Conservation (phyloP, 2,329 filamentous ascomycete genomes). For the Neonectria coccinea region DNA sequence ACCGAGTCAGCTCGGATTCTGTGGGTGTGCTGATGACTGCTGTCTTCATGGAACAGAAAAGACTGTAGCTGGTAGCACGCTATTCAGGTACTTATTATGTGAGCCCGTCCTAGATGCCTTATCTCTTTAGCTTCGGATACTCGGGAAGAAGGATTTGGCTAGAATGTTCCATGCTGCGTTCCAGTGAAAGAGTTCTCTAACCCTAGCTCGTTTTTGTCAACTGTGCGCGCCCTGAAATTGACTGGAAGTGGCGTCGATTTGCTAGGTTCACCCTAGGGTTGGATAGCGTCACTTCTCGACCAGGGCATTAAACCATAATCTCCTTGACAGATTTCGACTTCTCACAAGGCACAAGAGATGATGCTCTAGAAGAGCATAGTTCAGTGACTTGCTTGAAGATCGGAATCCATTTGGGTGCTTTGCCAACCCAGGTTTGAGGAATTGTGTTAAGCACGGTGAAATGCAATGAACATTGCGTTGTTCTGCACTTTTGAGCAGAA, state of each 20-base stretch:
- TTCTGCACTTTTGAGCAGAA: too few species aligned
- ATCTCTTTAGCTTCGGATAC: background rate
- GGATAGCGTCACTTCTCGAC: background rate
- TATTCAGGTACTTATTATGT: background rate
- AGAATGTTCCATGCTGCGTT: background rate
- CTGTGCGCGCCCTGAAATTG: slow-evolving; percentile 2
- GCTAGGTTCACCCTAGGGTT: background rate
- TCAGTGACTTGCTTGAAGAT: too few species aligned
- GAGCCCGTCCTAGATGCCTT: background rate
- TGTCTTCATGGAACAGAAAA: background rate
- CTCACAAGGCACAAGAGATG: background rate
- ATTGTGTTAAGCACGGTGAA: too few species aligned
- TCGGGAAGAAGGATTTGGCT: background rate
- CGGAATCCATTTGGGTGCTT: too few species aligned
- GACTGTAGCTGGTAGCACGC: background rate
- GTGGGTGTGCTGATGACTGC: background rate
- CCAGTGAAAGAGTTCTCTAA: background rate
- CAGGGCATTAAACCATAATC: background rate
- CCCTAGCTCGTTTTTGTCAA: background rate
- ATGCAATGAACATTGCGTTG: too few species aligned
- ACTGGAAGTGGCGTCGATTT: background rate
- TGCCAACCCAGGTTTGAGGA: too few species aligned
- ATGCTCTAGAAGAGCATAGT: too few species aligned
- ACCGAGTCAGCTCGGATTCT: too few species aligned
- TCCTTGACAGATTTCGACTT: background rate